Base-by-base conservation (phyloP, 495 filamentous ascomycete genomes). In the Neurospora terricola region DNA sequence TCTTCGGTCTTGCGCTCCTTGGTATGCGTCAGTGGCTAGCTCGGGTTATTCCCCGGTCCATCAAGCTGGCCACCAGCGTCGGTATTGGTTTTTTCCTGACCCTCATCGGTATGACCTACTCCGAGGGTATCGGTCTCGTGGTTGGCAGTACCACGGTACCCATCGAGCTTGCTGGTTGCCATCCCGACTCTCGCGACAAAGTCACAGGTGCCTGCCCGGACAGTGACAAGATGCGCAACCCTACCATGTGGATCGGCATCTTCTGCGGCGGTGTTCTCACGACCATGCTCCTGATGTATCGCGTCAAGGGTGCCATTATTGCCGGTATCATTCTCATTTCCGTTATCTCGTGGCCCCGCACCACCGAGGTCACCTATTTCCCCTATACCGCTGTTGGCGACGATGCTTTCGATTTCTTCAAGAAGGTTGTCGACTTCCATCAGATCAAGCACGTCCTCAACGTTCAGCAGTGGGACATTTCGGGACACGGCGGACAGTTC, bases 1-100 rank as follows among this genome's bases (percentile, higher is more conserved):
- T 94, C 80, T 85, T 88, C 42, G 83, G 75, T 5, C 83, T 96
- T 23, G 91, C 92, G 1, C 77, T 94, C 16, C 80, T 93, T 39
- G 92, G 92, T 30, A 86, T 94, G 81, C 89, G 92, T 12, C 92
- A 95, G 79, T 94, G 92, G 92, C 86, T 95, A 37, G 92, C 92
- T 2, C 88, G 91, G 69, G 87, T 90, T 45, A 90, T 95, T 34
- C 92, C 92, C 1, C 85, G 87, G 34, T 92, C 89, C 68, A 92
- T 95, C 79, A 95, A 95, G 80, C 88, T 94, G 48, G 92, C 92
- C n/a, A 92, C 90, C 36, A 92, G 92, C 69, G 90, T 90, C 11
- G 92, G 92, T 62, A 95, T 94, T 70, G 92, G 92, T 5, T 82
- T 95, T 14, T 94, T 94, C 78, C 85, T 95, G 42, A 92, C 92